phyloP scores from a whole-genome alignment of 2,329 filamentous ascomycete species.

The Clonostachys rhizophaga region DNA sequence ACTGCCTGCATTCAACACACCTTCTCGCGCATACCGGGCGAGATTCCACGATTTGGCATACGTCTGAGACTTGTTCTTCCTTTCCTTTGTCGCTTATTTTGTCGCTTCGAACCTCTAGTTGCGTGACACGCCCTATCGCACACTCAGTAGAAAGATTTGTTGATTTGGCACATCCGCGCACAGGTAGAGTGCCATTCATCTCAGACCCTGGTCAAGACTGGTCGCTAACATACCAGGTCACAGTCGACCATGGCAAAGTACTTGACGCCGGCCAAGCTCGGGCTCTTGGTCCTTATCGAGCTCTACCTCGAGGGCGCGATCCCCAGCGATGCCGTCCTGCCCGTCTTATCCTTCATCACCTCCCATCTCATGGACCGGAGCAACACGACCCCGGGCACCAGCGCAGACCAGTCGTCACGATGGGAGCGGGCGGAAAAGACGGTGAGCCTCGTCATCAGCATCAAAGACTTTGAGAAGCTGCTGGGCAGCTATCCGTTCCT shows the following conservation, averaged over 20 bases:
- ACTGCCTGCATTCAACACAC: too few relatives aligned
- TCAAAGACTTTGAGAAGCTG: slow-evolving; percentile 56
- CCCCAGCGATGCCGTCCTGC: slow-evolving; percentile 65
- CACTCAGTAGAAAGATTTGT: too few relatives aligned
- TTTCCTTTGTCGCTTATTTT: too few relatives aligned
- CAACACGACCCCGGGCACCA: neutral
- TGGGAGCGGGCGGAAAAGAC: slow-evolving; percentile 46
- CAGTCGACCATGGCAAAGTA: slow-evolving; percentile 63
- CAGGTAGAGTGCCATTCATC: too few relatives aligned
- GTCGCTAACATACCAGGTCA: too few relatives aligned
- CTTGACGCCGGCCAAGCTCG: slow-evolving; percentile 84
- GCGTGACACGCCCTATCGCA: too few relatives aligned
- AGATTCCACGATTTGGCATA: too few relatives aligned
- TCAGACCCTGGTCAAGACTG: too few relatives aligned
- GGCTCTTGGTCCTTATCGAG: slow-evolving; percentile 73
- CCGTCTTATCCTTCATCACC: slow-evolving; percentile 75
- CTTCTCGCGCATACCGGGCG: too few relatives aligned
- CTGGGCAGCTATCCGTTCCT: slow-evolving; percentile 46
- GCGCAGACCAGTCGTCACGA: slow-evolving; percentile 17
- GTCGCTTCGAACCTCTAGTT: too few relatives aligned
- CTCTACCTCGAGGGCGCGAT: slow-evolving; percentile 73
- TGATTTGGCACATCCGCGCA: too few relatives aligned
- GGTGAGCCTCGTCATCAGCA: slow-evolving; percentile 46
- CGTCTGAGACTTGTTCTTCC: too few relatives aligned
- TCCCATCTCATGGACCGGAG: slow-evolving; percentile 58